Base-by-base conservation (phyloP, 202 grass and related monocot genomes). In the Hordeum pubiflorum region DNA sequence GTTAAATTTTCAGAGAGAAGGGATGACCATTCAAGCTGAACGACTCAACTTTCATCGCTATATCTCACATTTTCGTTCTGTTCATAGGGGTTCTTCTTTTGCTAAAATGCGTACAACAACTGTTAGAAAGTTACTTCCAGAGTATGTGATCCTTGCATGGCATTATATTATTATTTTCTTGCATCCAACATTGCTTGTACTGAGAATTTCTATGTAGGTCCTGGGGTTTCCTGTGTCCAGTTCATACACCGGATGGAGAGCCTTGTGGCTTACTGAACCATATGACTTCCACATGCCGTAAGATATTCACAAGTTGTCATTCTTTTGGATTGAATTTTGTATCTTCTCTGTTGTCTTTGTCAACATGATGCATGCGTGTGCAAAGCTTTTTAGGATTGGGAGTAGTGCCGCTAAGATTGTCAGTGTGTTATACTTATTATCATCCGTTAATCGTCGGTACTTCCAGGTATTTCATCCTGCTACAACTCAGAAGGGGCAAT, bases 231-330 rank as follows among this genome's bases (percentile, higher is more conserved):
- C 86, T 97, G 21, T 97, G 94, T 74, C 94, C 94, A 56, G 94
- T 97, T 85, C 90, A 97, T 85, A 97, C 94, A 17, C 94, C 94
- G 79, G 94, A 97, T 82, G 94, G 94, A 67, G 87, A 85, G 29
- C 94, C 94, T 80, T 97, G 94, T 86, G 94, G 94, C 77, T 86
- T 97, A 79, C 84, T 97, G 75, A 97, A 97, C 68, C 94, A 97
- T 87, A 91, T 97, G 94, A 92, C 92, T 84, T 88, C 86, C 38
- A 43, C 75, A 58, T 97, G 94, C 79, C 74, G 92, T 97, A 92
- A 94, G 86, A 81, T 90, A 68, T 40, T 84, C 3, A 37, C 63
- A 88, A 78, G 17, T 70, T 58, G 14, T 23, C 54, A 75, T 59
- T 67, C 60, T 50, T 52, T 71, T 84, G 9, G 74, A 68, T 83